Base-by-base conservation (phyloP, 1,284 basidiomycete genomes). In the Melampsora americana region DNA sequence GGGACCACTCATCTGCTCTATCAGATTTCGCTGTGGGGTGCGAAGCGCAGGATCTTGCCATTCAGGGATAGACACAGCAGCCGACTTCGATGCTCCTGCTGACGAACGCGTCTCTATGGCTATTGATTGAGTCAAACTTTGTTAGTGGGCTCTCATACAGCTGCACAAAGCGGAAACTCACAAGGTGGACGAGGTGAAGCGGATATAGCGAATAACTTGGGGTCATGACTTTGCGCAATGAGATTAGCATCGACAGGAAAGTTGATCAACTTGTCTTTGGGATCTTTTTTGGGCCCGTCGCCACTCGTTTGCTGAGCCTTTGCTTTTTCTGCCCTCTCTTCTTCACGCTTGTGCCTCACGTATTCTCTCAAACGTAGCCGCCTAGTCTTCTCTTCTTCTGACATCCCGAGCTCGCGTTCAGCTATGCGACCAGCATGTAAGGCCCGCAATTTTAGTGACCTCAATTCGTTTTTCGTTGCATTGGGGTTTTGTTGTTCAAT, bases 401-500 rank as follows among this genome's bases (percentile, higher is more conserved):
- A 28, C 70, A 73, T 73, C 60, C 65, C 65, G 18, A 65, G 64
- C 26, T 73, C 70, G 11, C 70, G 70, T 50, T 73, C 70, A 28
- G 70, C 70, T 26, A 73, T 73, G 4, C 70, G 61, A 59, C 35
- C 44, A 20, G 70, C 70, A 73, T 73, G 70, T 20, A 73, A 59
- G n/a, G 70, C 70, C 9, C 70, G 70, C 35, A 73, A 35, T 28
- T 73, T 73, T 28, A 73, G 64, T 16, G 70, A 73, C 1, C 70
- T 61, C 23, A 73, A 59, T 59, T 73, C 30, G 23, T 73, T 73
- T 35, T 59, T 73, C 30, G 70, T 32, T n/a, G 70, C 70, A 48
- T 73, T 61, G 14, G 70, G 70, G 62, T 73, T 73, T 59, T 73
- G 62, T 32, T 73, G 70, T 44, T 73, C 70, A 50, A 73, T 73